Conservation (phyloP, 768 basidiomycete species). For the Clitopilus passeckerianus region DNA sequence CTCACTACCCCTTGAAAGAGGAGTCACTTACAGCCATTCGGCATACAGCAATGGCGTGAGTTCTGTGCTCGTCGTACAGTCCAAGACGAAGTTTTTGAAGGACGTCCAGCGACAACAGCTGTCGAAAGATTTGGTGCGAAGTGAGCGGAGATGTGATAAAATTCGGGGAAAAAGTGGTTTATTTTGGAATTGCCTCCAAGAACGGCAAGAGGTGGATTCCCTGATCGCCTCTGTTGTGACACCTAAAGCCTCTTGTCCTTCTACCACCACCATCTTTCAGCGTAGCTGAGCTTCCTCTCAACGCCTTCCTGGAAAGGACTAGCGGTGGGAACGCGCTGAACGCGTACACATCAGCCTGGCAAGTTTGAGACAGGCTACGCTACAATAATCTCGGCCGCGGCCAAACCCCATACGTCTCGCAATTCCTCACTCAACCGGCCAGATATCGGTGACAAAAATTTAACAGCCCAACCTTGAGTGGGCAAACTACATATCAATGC, state of each 20-base stretch:
- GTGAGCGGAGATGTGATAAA: slow-evolving; percentile 29
- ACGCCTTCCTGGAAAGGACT: neutral
- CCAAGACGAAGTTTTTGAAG: neutral
- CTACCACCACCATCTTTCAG: slow-evolving; percentile 12
- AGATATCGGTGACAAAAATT: neutral
- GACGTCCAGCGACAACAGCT: neutral
- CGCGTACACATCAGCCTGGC: neutral
- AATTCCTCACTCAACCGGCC: neutral
- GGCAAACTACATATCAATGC: slow-evolving; percentile 28
- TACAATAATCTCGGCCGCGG: neutral
- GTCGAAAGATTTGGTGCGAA: slow-evolving; percentile 14
- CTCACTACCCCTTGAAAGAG: neutral
- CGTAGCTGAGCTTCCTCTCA: slow-evolving; percentile 1
- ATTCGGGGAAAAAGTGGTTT: slow-evolving; percentile 6
- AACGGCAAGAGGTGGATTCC: slow-evolving; percentile 11
- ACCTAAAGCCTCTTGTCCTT: slow-evolving; percentile 13
- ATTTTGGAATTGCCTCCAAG: slow-evolving; percentile 12
- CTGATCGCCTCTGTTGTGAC: slow-evolving; percentile 15
- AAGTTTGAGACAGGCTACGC: neutral
- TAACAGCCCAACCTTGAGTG: neutral
- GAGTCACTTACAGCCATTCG: no score
- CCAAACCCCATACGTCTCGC: neutral
- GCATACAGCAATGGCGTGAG: neutral
- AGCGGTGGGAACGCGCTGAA: neutral
- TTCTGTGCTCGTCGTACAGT: no score